phyloP scores from a whole-genome alignment of 768 basidiomycete genomes.

The Botryobasidium botryosum region DNA sequence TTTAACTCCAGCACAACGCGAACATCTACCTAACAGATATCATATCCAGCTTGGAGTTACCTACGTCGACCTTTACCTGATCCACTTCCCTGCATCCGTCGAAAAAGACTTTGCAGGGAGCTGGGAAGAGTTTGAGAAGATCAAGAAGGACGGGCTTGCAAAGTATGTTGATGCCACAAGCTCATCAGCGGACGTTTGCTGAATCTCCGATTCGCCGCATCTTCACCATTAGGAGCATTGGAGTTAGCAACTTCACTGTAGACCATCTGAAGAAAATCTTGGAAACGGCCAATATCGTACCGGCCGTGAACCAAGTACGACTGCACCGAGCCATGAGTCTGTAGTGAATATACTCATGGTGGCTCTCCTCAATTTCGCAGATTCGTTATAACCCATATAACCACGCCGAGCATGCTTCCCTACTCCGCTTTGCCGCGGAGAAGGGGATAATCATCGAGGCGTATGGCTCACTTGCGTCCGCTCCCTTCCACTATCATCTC shows the following conservation, averaged over 20 bases:
- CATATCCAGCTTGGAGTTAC: slow-evolving; percentile 36
- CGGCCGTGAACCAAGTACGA: slow-evolving; percentile 55
- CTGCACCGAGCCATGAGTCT: slow-evolving; percentile 7
- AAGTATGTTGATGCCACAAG: too few species aligned
- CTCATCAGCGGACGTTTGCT: not conserved
- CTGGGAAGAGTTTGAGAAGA: slow-evolving; percentile 42
- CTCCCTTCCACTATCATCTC: slow-evolving; percentile 9
- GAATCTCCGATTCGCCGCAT: too few species aligned
- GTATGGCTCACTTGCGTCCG: slow-evolving; percentile 49
- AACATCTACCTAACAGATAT: slow-evolving; percentile 1
- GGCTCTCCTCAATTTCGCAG: slow-evolving; percentile 18
- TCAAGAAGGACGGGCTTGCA: slow-evolving; percentile 37
- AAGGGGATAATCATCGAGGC: slow-evolving; percentile 48
- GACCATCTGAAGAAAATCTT: slow-evolving; percentile 34
- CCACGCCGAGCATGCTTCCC: slow-evolving; percentile 37
- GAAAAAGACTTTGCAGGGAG: slow-evolving; percentile 25
- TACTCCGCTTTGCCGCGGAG: slow-evolving; percentile 36
- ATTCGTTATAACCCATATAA: slow-evolving; percentile 59
- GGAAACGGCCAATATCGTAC: slow-evolving; percentile 35
- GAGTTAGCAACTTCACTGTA: slow-evolving; percentile 51
- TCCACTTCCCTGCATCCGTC: slow-evolving; percentile 32
- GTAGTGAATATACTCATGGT: not conserved
- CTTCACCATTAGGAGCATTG: slow-evolving; percentile 47
- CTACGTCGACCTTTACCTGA: slow-evolving; percentile 53
- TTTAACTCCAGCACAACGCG: not conserved